These are phyloP conservation scores for Pugionium cornutum DNA, from an alignment of 345 rosid genomes.

Conservation along the genomic window DNA sequence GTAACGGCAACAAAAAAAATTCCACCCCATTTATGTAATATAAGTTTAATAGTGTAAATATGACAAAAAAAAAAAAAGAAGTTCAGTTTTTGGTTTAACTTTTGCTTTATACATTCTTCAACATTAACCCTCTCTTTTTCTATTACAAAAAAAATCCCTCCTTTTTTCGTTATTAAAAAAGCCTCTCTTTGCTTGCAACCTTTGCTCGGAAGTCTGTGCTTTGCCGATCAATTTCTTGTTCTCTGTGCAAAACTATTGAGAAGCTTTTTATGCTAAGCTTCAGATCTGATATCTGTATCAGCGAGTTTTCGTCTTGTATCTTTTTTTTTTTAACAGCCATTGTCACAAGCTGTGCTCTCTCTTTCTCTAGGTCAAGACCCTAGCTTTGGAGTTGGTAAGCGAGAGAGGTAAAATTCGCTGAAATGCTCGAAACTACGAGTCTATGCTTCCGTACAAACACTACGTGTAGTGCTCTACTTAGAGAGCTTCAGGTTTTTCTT, in stretches of 20 bases:
- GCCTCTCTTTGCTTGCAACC: slow-evolving; percentile 33
- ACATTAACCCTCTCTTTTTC: neutral
- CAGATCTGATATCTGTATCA: slow-evolving; percentile 25
- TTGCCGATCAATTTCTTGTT: slow-evolving; percentile 1
- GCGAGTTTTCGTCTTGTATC: neutral
- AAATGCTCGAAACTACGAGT: slow-evolving; percentile 66
- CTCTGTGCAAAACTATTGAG: slow-evolving; percentile 30
- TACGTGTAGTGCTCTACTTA: slow-evolving; percentile 70
- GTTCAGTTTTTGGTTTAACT: neutral
- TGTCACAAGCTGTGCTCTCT: neutral
- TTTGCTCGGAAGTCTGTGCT: slow-evolving; percentile 39
- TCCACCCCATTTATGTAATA: no score
- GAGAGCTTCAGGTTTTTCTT: slow-evolving; percentile 80
- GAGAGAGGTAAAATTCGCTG: neutral
- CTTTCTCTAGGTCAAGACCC: slow-evolving; percentile 20
- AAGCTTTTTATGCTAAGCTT: slow-evolving; percentile 22
- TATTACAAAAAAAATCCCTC: no score
- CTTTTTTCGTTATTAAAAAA: no score
- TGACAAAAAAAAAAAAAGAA: no score
- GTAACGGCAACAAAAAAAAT: no score
- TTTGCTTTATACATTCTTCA: slow-evolving; percentile 16
- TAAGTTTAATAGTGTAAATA: no score
- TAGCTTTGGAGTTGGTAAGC: slow-evolving; percentile 16
- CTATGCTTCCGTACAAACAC: slow-evolving; percentile 57
- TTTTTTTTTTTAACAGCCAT: slow-evolving; percentile 11